Evolutionary conservation across 1,284 basidiomycete species (phyloP).

Genomic region (Cryptococcus sp.): DNA sequence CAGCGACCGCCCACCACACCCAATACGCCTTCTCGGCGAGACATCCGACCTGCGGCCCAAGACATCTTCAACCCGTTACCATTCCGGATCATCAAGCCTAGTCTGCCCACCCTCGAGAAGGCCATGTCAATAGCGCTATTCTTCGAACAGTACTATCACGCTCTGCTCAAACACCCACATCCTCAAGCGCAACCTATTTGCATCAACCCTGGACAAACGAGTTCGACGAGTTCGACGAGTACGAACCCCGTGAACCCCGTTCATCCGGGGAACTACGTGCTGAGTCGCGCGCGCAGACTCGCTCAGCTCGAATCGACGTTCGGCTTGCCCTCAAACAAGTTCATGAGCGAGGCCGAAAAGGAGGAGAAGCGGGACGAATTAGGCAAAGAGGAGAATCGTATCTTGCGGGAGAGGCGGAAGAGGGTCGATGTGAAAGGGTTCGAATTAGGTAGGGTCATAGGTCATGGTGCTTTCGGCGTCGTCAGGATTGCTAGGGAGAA

Average conservation of each 20-base stretch:
- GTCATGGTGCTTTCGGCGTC: slow-evolving; percentile 96
- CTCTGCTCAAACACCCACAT: slow-evolving; percentile 61
- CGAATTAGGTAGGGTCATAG: slow-evolving; percentile 88
- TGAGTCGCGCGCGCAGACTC: slow-evolving; percentile 71
- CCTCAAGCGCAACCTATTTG: slow-evolving; percentile 9
- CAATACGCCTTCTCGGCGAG: slow-evolving; percentile 10
- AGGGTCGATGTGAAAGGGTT: slow-evolving; percentile 85
- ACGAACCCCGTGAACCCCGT: too few relatives aligned
- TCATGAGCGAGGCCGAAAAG: slow-evolving; percentile 69
- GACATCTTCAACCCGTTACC: slow-evolving; percentile 21
- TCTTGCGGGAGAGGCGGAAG: slow-evolving; percentile 77
- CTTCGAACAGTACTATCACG: slow-evolving; percentile 95
- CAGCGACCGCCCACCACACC: slow-evolving; percentile 5
- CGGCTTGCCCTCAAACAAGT: slow-evolving; percentile 60
- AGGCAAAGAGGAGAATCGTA: slow-evolving; percentile 83
- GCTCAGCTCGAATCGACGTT: slow-evolving; percentile 86
- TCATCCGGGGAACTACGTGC: slow-evolving; percentile 69
- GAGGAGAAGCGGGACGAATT: slow-evolving; percentile 72
- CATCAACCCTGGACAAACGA: background rate
- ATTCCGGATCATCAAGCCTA: slow-evolving; percentile 65
- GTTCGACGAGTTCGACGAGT: background rate
- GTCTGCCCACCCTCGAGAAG: slow-evolving; percentile 86
- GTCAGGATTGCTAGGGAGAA: slow-evolving; percentile 87
- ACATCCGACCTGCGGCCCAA: slow-evolving; percentile 13
- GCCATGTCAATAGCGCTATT: slow-evolving; percentile 89